These are phyloP conservation scores for Cynara cardunculus DNA, from an alignment of 129 eudicot species.

Conservation along the genomic window DNA sequence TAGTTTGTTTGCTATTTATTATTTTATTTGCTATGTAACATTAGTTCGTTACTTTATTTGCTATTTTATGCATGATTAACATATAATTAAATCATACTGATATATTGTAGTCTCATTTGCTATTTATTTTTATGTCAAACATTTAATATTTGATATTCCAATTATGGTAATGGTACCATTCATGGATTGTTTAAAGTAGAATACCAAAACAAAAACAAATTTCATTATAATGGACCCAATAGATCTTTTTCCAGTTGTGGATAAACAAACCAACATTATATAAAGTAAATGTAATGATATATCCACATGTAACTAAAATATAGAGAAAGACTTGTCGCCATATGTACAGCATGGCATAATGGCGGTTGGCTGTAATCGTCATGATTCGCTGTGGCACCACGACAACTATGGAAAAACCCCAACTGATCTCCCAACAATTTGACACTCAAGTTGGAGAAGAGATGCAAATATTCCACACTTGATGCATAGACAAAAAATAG, in stretches of 20 bases:
- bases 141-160: not conserved
- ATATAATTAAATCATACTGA: not conserved
- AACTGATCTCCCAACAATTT: not conserved
- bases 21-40: not conserved
- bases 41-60: not conserved
- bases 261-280: not conserved
- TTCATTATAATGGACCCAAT: not conserved
- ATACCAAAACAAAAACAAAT: not conserved
- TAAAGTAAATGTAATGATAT: not conserved
- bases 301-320: not conserved
- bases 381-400: not conserved
- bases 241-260: not conserved
- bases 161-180: not conserved
- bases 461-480: not conserved
- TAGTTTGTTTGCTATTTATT: not conserved
- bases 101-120: not conserved
- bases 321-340: not conserved
- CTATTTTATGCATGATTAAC: not conserved
- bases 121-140: not conserved
- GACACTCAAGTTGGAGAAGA: not conserved
- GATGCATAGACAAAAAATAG: not conserved
- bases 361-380: not conserved
- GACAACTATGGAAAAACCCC: not conserved
- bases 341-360: not conserved
- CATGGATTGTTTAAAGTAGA: not conserved